Evolutionary conservation across 768 basidiomycete genomes (phyloP).

Genomic region (Rubroboletus pulcherrimus): DNA sequence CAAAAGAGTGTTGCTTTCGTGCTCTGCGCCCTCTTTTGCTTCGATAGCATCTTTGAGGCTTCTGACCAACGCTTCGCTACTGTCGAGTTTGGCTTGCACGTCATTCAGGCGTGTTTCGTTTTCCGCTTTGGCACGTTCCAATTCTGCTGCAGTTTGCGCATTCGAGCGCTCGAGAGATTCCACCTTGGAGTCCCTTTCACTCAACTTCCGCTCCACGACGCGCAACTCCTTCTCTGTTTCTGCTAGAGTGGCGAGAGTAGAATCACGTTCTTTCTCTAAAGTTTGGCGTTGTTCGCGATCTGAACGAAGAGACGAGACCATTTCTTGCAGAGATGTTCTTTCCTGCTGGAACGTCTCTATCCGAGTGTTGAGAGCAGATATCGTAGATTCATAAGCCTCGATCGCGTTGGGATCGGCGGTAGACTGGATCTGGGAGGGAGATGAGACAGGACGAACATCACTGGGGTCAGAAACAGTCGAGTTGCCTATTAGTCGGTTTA

Average conservation of each 20-base stretch:
- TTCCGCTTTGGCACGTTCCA: constrained; percentile 47
- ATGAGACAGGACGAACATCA: constrained; percentile 15
- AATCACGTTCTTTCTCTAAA: constrained; percentile 45
- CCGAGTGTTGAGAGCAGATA: constrained; percentile 29
- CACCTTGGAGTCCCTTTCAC: constrained; percentile 42
- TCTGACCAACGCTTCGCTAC: constrained; percentile 40
- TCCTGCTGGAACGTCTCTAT: constrained; percentile 68
- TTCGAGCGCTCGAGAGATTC: constrained; percentile 46
- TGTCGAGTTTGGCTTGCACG: constrained; percentile 42
- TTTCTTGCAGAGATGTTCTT: constrained; percentile 53
- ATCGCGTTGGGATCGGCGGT: constrained; percentile 23
- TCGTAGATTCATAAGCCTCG: constrained; percentile 14
- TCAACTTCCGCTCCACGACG: constrained; percentile 39
- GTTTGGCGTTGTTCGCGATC: constrained; percentile 24
- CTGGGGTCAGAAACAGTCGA: constrained; percentile 14
- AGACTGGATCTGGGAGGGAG: constrained; percentile 39
- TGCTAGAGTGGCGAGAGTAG: constrained; percentile 35
- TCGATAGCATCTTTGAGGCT: constrained; percentile 52
- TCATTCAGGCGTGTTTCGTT: constrained; percentile 41
- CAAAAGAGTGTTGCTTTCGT: constrained; percentile 47
- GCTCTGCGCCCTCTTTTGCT: constrained; percentile 47
- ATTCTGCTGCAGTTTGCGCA: constrained; percentile 34
- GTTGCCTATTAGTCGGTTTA: constrained; percentile 40
- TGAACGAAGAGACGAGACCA: constrained; percentile 22
- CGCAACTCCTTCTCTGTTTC: constrained; percentile 44